phyloP scores from a whole-genome alignment of 2,329 filamentous ascomycete species.

The Colletotrichum musicola region DNA sequence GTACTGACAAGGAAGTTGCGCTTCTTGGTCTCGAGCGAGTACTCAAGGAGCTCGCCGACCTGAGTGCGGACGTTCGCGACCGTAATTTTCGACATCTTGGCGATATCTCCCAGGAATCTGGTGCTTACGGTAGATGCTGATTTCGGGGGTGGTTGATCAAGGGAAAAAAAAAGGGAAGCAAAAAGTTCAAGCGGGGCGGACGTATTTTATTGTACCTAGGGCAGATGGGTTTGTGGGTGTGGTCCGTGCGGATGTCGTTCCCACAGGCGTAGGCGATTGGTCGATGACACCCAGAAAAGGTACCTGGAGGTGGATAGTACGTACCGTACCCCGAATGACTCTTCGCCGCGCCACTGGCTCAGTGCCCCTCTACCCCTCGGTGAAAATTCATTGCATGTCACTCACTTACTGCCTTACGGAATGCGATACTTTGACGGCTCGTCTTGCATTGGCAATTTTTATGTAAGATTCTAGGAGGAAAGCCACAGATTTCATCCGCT shows the following conservation, averaged over 20 bases:
- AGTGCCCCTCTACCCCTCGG: conserved; percentile 2
- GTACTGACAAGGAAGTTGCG: conserved; percentile 83
- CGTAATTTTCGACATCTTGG: conserved; percentile 72
- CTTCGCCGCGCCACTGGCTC: conserved; percentile 22
- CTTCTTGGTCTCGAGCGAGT: conserved; percentile 97
- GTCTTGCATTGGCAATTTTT: conserved; percentile 19
- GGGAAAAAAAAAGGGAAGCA: not conserved
- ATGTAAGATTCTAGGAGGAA: conserved; percentile 14
- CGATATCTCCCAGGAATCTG: conserved; percentile 42
- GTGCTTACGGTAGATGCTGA: conserved; percentile 41
- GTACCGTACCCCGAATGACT: conserved; percentile 20
- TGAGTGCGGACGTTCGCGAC: conserved; percentile 95
- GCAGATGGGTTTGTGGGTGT: conserved; percentile 28
- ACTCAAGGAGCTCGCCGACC: conserved; percentile 93
- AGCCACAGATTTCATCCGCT: not conserved
- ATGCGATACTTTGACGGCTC: conserved; percentile 8
- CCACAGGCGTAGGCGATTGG: conserved; percentile 31
- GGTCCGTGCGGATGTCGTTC: conserved; percentile 31
- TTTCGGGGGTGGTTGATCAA: conserved; percentile 26
- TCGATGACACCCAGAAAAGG: not conserved
- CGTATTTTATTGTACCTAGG: conserved; percentile 26
- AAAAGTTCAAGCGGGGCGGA: conserved; percentile 35
- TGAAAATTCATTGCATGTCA: conserved; percentile 33
- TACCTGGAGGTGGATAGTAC: not conserved
- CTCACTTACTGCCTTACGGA: conserved; percentile 1